Conservation (phyloP, 495 filamentous ascomycete genomes). For the Annulohypoxylon stygium region DNA sequence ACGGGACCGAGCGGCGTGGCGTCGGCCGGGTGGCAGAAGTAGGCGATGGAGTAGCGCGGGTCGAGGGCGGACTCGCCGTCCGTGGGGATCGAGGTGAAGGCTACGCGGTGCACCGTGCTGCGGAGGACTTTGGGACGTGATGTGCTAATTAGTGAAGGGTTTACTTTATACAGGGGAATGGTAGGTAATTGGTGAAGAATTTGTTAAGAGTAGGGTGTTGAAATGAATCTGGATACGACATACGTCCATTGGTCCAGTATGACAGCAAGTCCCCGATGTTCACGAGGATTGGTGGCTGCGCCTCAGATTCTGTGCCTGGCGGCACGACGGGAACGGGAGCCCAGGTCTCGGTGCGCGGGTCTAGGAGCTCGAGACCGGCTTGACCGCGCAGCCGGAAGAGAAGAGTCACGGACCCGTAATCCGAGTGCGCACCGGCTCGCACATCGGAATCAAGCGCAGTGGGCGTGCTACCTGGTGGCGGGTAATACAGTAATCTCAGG, state of each 20-base stretch:
- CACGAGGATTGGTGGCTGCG: slow-evolving; percentile 82
- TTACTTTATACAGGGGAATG: background rate
- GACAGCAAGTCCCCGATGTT: slow-evolving; percentile 93
- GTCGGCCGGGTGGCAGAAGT: slow-evolving; percentile 90
- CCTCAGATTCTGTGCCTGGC: slow-evolving; percentile 63
- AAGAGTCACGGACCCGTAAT: slow-evolving; percentile 90
- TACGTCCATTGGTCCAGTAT: slow-evolving; percentile 86
- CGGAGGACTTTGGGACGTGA: slow-evolving; percentile 67
- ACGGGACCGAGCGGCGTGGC: slow-evolving; percentile 76
- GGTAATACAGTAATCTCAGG: slow-evolving; percentile 87
- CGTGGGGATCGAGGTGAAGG: slow-evolving; percentile 69
- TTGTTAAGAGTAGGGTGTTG: background rate
- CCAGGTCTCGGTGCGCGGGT: slow-evolving; percentile 66
- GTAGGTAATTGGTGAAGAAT: background rate
- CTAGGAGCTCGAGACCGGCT: slow-evolving; percentile 87
- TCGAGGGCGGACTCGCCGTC: slow-evolving; percentile 65
- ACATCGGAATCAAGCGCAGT: slow-evolving; percentile 77
- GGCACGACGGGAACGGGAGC: slow-evolving; percentile 72
- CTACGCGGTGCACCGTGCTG: slow-evolving; percentile 89
- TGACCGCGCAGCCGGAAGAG: slow-evolving; percentile 88
- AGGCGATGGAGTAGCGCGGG: slow-evolving; percentile 85
- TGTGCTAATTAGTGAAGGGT: background rate
- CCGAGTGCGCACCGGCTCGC: slow-evolving; percentile 90
- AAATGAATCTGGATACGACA: background rate
- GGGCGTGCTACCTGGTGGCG: slow-evolving; percentile 73